Conservation (phyloP, 2,329 filamentous ascomycete species). For the Penicillium fuscoglaucum region DNA sequence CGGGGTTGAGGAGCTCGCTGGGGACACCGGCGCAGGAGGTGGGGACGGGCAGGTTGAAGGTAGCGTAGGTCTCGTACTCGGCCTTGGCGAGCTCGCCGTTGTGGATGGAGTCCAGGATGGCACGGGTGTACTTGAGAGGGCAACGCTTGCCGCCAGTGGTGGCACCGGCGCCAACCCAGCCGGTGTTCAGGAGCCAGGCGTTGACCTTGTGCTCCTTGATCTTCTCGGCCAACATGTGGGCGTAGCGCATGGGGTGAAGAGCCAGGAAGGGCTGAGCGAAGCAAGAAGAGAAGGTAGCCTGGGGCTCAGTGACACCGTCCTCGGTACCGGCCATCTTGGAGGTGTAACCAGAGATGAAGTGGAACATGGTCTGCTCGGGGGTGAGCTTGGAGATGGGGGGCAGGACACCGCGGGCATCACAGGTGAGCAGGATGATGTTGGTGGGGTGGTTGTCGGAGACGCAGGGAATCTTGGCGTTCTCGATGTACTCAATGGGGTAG, state of each 20-base stretch:
- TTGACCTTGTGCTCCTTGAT: constrained; percentile 93
- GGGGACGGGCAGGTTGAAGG: constrained; percentile 97
- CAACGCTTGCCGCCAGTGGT: constrained; percentile 93
- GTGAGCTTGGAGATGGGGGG: constrained; percentile 97
- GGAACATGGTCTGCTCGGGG: constrained; percentile 97
- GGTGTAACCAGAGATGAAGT: constrained; percentile 99
- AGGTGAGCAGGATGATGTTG: constrained; percentile 98
- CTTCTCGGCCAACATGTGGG: constrained; percentile 97
- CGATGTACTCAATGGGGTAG: constrained; percentile 98
- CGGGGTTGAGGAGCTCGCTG: constrained; percentile 88
- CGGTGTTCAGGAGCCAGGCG: constrained; percentile 98
- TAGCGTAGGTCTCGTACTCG: constrained; percentile 91
- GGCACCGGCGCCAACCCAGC: constrained; percentile 91
- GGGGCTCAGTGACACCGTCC: constrained; percentile 92
- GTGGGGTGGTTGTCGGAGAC: constrained; percentile 80
- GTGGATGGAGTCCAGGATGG: constrained; percentile 98
- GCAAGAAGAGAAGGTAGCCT: constrained; percentile 98
- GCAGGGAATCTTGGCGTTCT: constrained; percentile 98
- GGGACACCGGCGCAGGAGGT: constrained; percentile 88
- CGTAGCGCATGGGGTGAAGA: constrained; percentile 98
- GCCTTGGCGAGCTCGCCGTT: constrained; percentile 89
- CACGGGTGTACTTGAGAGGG: constrained; percentile 97
- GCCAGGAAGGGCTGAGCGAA: constrained; percentile 99
- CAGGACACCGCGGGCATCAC: constrained; percentile 94
- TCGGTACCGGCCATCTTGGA: constrained; percentile 99